Conservation (phyloP, 495 filamentous ascomycete species). For the Hypoxylon subgilvum region DNA sequence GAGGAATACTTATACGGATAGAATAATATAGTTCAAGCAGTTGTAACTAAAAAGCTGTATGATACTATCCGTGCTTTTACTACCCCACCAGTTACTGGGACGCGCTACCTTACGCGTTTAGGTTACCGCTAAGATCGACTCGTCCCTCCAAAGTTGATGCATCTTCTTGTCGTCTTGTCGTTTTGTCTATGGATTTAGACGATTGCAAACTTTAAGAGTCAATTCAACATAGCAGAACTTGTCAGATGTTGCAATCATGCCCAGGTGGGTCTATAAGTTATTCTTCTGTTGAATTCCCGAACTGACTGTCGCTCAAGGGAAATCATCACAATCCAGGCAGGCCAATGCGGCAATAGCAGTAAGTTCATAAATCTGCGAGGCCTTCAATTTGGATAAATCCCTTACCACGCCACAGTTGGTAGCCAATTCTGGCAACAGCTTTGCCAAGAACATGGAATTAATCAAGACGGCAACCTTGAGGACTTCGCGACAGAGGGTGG, state of each 20-base stretch:
- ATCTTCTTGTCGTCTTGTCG: too few species aligned
- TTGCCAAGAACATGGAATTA: slow-evolving; percentile 97
- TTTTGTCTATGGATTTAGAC: too few species aligned
- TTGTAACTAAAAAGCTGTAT: background rate
- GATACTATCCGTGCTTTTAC: background rate
- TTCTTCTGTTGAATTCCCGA: background rate
- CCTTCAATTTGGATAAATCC: background rate
- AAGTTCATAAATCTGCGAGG: slow-evolving; percentile 46
- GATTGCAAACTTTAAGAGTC: background rate
- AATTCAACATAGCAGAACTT: background rate
- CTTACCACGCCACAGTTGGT: slow-evolving; percentile 66
- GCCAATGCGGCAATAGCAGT: slow-evolving; percentile 99
- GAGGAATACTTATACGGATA: too few species aligned
- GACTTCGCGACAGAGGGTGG: slow-evolving; percentile 95
- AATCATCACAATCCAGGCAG: slow-evolving; percentile 98
- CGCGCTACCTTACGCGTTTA: slow-evolving; percentile 34
- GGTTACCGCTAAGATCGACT: slow-evolving; percentile 6
- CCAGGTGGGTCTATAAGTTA: slow-evolving; percentile 46
- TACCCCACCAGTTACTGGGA: slow-evolving; percentile 1
- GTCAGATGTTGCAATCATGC: slow-evolving; percentile 54
- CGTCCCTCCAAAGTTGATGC: too few species aligned
- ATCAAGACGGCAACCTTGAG: slow-evolving; percentile 92
- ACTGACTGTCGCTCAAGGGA: slow-evolving; percentile 65
- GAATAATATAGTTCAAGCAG: background rate
- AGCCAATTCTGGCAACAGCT: slow-evolving; percentile 97